Base-by-base conservation (phyloP, 176 grass and related monocot species). In the Canna indica region DNA sequence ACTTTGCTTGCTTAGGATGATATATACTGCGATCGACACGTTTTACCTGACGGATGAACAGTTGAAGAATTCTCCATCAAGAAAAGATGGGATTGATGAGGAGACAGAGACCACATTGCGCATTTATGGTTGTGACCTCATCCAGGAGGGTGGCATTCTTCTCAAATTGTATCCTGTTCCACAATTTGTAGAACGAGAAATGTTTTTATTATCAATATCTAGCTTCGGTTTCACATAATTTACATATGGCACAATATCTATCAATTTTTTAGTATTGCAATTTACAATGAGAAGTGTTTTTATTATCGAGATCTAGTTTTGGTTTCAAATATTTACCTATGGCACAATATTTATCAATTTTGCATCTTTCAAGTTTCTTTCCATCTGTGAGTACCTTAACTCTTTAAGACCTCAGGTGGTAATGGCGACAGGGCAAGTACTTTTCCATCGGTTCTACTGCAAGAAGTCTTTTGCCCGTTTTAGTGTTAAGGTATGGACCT, bases 391-490 rank as follows among this genome's bases (percentile, higher is more conserved):
- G 75, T 83, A 76, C 73, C 82, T 81, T 91, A 67, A 83, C 62
- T 31, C 32, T 32, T 46, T 73, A 83, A 92, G 89, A 67, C 94
- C 89, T 46, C 89, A 99, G 78, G 94, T 80, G 20, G 94, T 97
- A 65, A 92, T 97, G 94, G 94, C 86, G 22, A 97, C 89, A 29
- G 94, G 82, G 11, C 86, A 99, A 72, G 89, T 99, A 53, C 61
- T 99, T n/a, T 93, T 93, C 42, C 94, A 93, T 78, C 86, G 86
- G 3, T 99, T 93, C 82, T 99, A 83, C 74, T 93, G 89, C 78
- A 99, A 93, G 62, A 99, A 99, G 70, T 99, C 89, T 44, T 99
- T 99, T 80, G 86, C 85, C 61, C 67, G 86, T 29, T 97, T 97
- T 57, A 97, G 94, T 70, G 94, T 78, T 39, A 87, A 92, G 79